Base-by-base conservation (phyloP, 2,329 filamentous ascomycete genomes). In the Pyricularia grisea region DNA sequence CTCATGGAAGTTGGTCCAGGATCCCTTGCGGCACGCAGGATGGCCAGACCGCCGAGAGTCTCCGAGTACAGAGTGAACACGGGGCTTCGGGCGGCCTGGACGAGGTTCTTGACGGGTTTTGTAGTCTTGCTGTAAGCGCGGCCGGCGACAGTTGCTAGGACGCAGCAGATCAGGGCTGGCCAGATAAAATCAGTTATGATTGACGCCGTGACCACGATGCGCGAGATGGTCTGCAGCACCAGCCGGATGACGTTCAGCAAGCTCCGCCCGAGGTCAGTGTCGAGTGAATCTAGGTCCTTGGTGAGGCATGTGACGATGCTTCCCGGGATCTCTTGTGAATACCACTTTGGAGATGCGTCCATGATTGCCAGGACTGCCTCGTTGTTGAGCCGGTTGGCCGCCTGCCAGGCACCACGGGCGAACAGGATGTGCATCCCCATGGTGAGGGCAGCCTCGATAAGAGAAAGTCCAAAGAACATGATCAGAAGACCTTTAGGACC, bases 241-340 rank as follows among this genome's bases (percentile, higher is more conserved):
- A 70, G 58, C 69, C 71, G 69, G 63, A 71, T 60, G 31, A 71
- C 50, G 58, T 68, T 70, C 23, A 71, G 69, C 50, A 69, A n/a
- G 10, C 61, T 58, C 28, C 25, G 25, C 25, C 93, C 92, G 70
- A 97, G 90, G 77, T 97, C 93, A 76, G 97, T 93, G 73, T 97
- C 94, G 31, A 97, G 85, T 23, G 92, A 88, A 77, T 97, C 92
- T 9, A 97, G 87, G 77, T 97, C 94, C 78, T 97, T 97, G 75
- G 93, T 97, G 79, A 97, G 97, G 42, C 94, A 88, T 78, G 97
- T 97, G 88, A 97, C 96, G 73, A 97, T 83, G 77, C 97, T 93
- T 11, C 94, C 94, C 0, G 97, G 85, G 3, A 94, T 94, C 17
- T 77, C 76, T 30, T 76, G 76, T 73, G 86, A 85, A 72, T 85